phyloP scores from a whole-genome alignment of 805 yeast species.

The Jamesozyma hellenica region DNA sequence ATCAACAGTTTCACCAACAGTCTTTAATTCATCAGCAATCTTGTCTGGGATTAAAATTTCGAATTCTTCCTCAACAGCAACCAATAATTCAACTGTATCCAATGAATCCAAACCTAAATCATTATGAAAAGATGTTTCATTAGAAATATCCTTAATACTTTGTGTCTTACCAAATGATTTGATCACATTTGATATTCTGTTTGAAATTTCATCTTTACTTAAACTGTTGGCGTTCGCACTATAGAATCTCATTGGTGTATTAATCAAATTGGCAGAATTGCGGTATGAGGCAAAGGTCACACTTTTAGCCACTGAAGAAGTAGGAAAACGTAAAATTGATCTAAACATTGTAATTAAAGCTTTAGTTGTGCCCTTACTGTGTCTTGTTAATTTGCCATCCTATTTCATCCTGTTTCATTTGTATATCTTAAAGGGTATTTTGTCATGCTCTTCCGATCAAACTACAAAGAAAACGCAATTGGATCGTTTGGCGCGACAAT shows the following conservation, averaged over 20 bases:
- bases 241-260: slow-evolving; percentile 35
- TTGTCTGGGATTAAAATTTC: slow-evolving; percentile 81
- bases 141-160: slow-evolving; percentile 32
- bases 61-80: slow-evolving; percentile 90
- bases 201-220: slow-evolving; percentile 68
- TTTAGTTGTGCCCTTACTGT: too few species aligned
- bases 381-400: too few species aligned
- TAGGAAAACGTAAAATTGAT: slow-evolving; percentile 2
- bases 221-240: slow-evolving; percentile 40
- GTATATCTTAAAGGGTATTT: background rate
- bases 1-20: slow-evolving; percentile 87
- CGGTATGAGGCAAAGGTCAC: background rate
- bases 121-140: slow-evolving; percentile 41
- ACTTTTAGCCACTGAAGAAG: background rate
- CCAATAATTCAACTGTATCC: slow-evolving; percentile 91
- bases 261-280: background rate
- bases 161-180: slow-evolving; percentile 53
- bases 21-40: slow-evolving; percentile 86
- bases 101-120: slow-evolving; percentile 68
- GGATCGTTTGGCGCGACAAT: background rate
- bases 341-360: too few species aligned
- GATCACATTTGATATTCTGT: slow-evolving; percentile 73
- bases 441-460: too few species aligned
- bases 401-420: too few species aligned
- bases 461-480: background rate